phyloP scores from a whole-genome alignment of 208 protist genomes.

The Endotrypanum monterogeii region DNA sequence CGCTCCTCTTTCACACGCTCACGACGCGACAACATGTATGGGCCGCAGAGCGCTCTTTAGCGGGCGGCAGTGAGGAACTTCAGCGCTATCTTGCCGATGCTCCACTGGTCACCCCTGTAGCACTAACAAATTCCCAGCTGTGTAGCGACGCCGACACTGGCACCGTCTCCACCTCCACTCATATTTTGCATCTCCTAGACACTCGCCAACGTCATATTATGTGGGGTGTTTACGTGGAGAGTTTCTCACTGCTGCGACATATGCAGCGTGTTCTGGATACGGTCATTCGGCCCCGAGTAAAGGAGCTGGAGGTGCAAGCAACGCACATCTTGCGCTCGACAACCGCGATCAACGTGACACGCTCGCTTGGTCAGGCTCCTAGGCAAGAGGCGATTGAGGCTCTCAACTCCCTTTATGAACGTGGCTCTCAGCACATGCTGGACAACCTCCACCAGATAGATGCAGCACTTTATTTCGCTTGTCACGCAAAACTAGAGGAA shows the following conservation, averaged over 20 bases:
- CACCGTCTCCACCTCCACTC: conserved; percentile 13
- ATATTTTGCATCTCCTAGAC: conserved; percentile 1
- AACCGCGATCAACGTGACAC: neutral
- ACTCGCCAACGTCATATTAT: conserved; percentile 19
- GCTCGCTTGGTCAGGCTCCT: conserved; percentile 1
- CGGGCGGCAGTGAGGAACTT: neutral
- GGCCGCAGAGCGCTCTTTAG: neutral
- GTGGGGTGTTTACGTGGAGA: conserved; percentile 44
- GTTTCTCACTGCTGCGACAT: conserved; percentile 42
- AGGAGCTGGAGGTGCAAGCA: conserved; percentile 33
- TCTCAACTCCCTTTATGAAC: conserved; percentile 23
- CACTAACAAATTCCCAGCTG: conserved; percentile 1
- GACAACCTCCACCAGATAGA: conserved; percentile 68
- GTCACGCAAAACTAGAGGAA: conserved; percentile 54
- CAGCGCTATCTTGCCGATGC: conserved; percentile 18
- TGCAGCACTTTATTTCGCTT: conserved; percentile 50
- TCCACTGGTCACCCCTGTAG: conserved; percentile 21
- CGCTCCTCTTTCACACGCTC: conserved; percentile 46
- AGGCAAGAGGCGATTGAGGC: conserved; percentile 8
- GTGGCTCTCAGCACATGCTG: conserved; percentile 57
- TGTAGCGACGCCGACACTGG: conserved; percentile 9
- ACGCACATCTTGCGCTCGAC: conserved; percentile 21
- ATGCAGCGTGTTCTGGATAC: conserved; percentile 30
- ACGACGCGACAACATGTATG: conserved; percentile 25
- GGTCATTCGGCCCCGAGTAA: conserved; percentile 19